These are phyloP conservation scores for Diaporthe helianthi DNA, from an alignment of 2,329 filamentous ascomycete species.

Conservation along the genomic window DNA sequence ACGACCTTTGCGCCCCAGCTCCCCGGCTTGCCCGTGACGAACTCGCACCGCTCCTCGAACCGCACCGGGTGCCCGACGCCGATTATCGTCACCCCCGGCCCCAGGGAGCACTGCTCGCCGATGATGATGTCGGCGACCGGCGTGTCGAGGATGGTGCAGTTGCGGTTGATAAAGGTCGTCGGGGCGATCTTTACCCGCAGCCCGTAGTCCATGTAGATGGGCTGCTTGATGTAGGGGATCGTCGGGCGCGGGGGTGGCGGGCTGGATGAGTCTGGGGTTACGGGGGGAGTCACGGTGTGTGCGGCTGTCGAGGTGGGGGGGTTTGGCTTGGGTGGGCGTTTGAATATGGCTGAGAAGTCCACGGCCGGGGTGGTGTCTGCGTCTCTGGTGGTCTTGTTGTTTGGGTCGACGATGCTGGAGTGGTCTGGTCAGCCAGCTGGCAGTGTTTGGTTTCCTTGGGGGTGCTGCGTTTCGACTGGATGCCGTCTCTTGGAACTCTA, in stretches of 20 bases:
- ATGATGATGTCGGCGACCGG: constrained; percentile 45
- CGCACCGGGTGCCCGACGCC: constrained; percentile 41
- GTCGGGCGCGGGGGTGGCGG: constrained; percentile 38
- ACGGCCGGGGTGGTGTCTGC: constrained; percentile 38
- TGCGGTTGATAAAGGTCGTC: constrained; percentile 44
- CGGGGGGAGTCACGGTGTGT: constrained; percentile 11
- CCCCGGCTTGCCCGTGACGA: constrained; percentile 36
- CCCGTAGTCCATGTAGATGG: constrained; percentile 45
- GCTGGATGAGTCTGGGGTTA: constrained; percentile 32
- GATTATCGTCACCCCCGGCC: constrained; percentile 43
- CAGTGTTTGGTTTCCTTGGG: too few relatives aligned
- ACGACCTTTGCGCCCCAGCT: constrained; percentile 43
- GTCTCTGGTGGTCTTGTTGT: constrained; percentile 35
- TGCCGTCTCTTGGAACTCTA: background rate
- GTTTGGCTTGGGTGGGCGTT: background rate
- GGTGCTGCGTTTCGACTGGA: background rate
- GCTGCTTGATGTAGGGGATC: constrained; percentile 44
- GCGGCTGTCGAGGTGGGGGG: background rate
- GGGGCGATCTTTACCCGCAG: constrained; percentile 42
- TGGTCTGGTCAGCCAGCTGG: background rate
- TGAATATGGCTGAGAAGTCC: constrained; percentile 36
- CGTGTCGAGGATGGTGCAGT: constrained; percentile 46
- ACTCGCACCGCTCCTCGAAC: constrained; percentile 40
- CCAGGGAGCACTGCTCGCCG: constrained; percentile 43
- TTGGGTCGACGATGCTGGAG: constrained; percentile 40